Evolutionary conservation across 305 asterid species (phyloP).

Genomic region (Rubia balearica): DNA sequence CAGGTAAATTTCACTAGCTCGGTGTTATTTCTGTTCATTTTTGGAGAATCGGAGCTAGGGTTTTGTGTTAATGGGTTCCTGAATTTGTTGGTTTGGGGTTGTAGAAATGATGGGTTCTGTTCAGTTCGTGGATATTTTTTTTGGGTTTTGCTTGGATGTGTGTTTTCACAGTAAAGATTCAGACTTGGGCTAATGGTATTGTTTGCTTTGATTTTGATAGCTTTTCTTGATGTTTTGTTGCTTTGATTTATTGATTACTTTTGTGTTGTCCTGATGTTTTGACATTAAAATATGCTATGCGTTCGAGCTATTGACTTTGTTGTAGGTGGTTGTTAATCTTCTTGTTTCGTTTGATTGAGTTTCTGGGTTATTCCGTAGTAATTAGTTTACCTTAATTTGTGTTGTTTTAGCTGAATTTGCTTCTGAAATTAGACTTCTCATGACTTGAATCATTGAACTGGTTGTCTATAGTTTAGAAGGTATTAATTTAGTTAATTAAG

Average conservation of each 20-base stretch:
- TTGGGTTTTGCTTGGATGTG: conserved; percentile 7
- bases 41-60: conserved; percentile 13
- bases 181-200: neutral
- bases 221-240: neutral
- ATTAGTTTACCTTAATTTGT: neutral
- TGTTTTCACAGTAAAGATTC: conserved; percentile 1
- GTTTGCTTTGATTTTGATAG: neutral
- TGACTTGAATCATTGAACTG: neutral
- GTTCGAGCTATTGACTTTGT: neutral
- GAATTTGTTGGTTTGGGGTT: neutral
- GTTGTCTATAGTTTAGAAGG: neutral
- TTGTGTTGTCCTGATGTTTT: neutral
- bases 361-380: neutral
- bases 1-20: conserved; percentile 3
- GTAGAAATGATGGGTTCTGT: neutral
- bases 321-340: neutral
- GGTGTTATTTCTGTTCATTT: neutral
- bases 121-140: neutral
- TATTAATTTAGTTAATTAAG: neutral
- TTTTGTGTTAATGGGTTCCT: neutral
- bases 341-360: neutral
- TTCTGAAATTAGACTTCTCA: neutral
- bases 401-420: neutral
- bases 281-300: neutral
- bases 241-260: neutral